Base-by-base conservation (phyloP, 176 grass and related monocot genomes). In the Thalia dealbata region DNA sequence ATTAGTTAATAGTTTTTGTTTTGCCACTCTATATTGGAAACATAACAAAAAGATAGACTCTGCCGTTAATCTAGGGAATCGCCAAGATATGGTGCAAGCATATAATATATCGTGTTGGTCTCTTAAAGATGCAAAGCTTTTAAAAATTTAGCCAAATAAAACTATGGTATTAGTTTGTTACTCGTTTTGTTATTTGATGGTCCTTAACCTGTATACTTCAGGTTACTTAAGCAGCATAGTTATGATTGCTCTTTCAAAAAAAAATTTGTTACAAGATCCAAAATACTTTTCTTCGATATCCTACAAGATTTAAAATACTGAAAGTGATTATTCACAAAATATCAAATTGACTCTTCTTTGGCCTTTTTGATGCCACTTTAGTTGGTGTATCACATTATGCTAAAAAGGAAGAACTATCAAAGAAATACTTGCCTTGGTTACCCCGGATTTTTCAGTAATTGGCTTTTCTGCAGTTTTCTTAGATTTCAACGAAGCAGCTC, bases 391-490 rank as follows among this genome's bases (percentile, higher is more conserved):
- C 19, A 10, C 42, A 13, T 11, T 22, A 22, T 21, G 18, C 35
- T 45, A 27, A 43, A 44, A 54, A 44, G 22, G 10, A 55, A 26
- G 10, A 55, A 26, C 22, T 23, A 38, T 78, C 25, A 18, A 52
- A 67, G 28, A 35, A 56, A 28, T 4, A 52, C 75, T 77, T 77
- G 63, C 75, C 75, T 69, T 78, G 3, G 27, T 52, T 16, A 38
- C 15, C 23, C 42, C 38, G 10, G 9, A 54, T 50, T 64, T 76
- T 63, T 21, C 42, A 28, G 46, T 9, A 27, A 19, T 48, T 0
- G 21, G 75, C 50, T 78, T 78, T 14, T 64, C 52, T 16, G 18
- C 52, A 58, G 21, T 42, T 22, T 44, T 35, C 50, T 55, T 78
- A 26, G 48, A 78, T 42, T 78, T 69, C 21, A 43, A 50, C 12